Evolutionary conservation across 2,329 filamentous ascomycete genomes (phyloP).

Genomic region (Colletotrichum somersetense): DNA sequence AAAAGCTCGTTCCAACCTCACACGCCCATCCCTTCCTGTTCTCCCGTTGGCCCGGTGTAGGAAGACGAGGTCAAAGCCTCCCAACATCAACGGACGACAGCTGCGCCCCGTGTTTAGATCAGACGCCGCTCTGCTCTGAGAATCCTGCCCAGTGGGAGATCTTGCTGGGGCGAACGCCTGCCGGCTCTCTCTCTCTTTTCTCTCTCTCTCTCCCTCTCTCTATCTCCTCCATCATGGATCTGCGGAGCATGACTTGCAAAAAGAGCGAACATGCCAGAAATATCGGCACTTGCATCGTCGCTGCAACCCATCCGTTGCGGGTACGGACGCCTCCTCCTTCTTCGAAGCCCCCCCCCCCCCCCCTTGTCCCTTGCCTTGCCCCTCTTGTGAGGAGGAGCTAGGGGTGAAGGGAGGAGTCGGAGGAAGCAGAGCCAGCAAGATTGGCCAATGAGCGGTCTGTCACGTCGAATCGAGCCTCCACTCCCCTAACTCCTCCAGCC

Average conservation of each 20-base stretch:
- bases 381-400: slow-evolving; percentile 5
- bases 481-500: neutral
- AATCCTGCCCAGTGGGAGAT: neutral
- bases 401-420: slow-evolving; percentile 3
- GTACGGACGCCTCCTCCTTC: slow-evolving; percentile 2
- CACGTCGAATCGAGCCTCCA: slow-evolving; percentile 10
- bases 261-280: neutral
- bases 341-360: neutral
- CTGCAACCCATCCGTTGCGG: slow-evolving; percentile 31
- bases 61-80: slow-evolving; percentile 8
- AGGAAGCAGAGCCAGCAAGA: neutral
- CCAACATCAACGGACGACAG: slow-evolving; percentile 33
- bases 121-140: slow-evolving; percentile 3
- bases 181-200: too few relatives aligned
- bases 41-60: neutral
- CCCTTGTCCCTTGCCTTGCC: neutral
- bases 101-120: slow-evolving; percentile 21
- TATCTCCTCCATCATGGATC: neutral
- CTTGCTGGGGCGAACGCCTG: neutral
- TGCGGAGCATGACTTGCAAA: neutral
- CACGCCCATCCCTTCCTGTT: neutral
- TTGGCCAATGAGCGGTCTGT: slow-evolving; percentile 21
- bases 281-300: slow-evolving; percentile 31
- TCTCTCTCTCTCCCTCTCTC: too few relatives aligned
- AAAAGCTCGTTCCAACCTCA: slow-evolving; percentile 9